phyloP scores from a whole-genome alignment of 305 asterid genomes.

The Fraxinus nigra region DNA sequence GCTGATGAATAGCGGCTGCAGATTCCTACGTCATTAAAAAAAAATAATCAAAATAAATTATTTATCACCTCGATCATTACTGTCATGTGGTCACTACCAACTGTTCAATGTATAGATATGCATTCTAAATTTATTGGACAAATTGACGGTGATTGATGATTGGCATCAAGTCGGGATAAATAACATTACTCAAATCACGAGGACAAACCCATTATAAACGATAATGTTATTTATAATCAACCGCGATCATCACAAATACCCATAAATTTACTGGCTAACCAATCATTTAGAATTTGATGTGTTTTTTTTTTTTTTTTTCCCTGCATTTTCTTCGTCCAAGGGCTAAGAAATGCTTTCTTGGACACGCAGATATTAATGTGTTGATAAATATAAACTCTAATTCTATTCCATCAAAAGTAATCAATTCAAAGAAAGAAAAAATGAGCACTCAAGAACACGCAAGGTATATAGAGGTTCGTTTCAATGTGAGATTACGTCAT shows the following conservation, averaged over 20 bases:
- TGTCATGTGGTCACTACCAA: too few species aligned
- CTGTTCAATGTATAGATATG: neutral
- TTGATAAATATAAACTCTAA: neutral
- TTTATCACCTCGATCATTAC: too few species aligned
- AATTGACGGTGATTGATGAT: neutral
- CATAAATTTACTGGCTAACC: too few species aligned
- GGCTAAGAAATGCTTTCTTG: neutral
- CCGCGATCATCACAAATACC: neutral
- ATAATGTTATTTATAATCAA: too few species aligned
- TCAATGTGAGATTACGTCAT: neutral
- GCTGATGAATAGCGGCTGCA: too few species aligned
- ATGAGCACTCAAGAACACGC: neutral
- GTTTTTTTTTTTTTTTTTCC: neutral
- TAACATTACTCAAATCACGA: neutral
- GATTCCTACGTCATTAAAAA: too few species aligned
- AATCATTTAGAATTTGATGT: neutral
- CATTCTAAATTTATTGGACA: neutral
- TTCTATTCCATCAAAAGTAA: neutral
- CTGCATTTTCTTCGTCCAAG: neutral
- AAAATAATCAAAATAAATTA: too few species aligned
- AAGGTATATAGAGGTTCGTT: neutral
- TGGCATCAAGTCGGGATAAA: neutral
- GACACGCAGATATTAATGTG: neutral
- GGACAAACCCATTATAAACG: neutral
- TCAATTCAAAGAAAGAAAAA: neutral